These are phyloP conservation scores for Hyaloperonospora arabidopsidis DNA, from an alignment of 352 stramenopile species.

Conservation along the genomic window DNA sequence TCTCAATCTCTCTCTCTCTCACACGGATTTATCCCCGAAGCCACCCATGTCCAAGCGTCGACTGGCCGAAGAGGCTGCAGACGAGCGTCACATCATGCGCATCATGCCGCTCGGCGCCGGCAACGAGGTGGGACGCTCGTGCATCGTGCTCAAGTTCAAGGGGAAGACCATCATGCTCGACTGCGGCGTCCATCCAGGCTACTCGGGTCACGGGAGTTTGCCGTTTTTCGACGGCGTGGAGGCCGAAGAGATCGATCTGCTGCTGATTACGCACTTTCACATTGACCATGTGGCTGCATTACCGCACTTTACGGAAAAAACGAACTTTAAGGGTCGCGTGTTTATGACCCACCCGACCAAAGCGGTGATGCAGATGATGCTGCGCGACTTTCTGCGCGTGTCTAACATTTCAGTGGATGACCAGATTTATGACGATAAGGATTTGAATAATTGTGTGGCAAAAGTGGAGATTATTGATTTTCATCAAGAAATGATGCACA, in stretches of 20 bases:
- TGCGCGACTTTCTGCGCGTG: slow-evolving; percentile 95
- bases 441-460: slow-evolving; percentile 94
- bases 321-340: slow-evolving; percentile 94
- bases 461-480: slow-evolving; percentile 99
- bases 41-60: slow-evolving; percentile 61
- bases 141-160: slow-evolving; percentile 99
- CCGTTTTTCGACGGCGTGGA: slow-evolving; percentile 98
- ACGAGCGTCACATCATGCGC: slow-evolving; percentile 87
- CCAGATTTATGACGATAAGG: slow-evolving; percentile 90
- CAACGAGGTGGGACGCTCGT: slow-evolving; percentile 99
- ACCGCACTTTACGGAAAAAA: slow-evolving; percentile 98
- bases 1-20: neutral
- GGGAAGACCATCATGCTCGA: slow-evolving; percentile 96
- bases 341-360: slow-evolving; percentile 99
- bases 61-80: slow-evolving; percentile 58
- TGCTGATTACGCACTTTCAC: slow-evolving; percentile 99
- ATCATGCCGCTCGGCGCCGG: slow-evolving; percentile 95
- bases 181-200: slow-evolving; percentile 87
- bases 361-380: slow-evolving; percentile 96
- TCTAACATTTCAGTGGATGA: slow-evolving; percentile 91
- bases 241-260: slow-evolving; percentile 91
- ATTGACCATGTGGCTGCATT: slow-evolving; percentile 98
- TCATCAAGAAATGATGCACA: slow-evolving; percentile 94
- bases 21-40: neutral
- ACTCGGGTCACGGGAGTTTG: slow-evolving; percentile 94